Conservation (phyloP, 257 asterid genomes). For the Eucommia ulmoides region DNA sequence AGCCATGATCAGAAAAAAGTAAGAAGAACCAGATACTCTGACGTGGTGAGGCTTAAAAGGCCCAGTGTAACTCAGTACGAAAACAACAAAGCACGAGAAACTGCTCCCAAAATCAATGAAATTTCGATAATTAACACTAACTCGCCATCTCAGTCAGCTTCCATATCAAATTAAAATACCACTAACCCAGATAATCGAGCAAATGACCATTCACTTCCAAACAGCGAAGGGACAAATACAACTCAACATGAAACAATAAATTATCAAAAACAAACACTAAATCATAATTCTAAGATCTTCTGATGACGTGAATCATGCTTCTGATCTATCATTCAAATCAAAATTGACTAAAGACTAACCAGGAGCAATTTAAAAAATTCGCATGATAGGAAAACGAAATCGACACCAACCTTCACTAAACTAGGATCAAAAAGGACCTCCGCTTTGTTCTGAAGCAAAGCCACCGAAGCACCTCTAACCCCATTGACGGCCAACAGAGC, state of each 20-base stretch:
- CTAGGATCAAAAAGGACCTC: constrained; percentile 64
- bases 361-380: too few relatives aligned
- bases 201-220: not conserved
- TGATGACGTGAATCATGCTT: too few relatives aligned
- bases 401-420: constrained; percentile 56
- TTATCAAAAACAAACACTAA: not conserved
- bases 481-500: constrained; percentile 62
- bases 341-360: constrained; percentile 3
- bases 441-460: constrained; percentile 90
- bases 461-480: constrained; percentile 81
- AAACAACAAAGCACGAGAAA: too few relatives aligned
- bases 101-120: too few relatives aligned
- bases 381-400: too few relatives aligned
- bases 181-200: not conserved
- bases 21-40: too few relatives aligned
- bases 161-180: not conserved
- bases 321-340: not conserved
- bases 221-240: not conserved
- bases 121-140: not conserved
- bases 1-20: too few relatives aligned
- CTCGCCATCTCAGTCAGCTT: not conserved
- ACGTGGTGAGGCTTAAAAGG: too few relatives aligned
- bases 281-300: too few relatives aligned
- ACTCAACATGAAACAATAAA: not conserved
- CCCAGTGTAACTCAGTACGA: too few relatives aligned